phyloP scores from a whole-genome alignment of 352 stramenopile species.

The Pythium myriotylum region DNA sequence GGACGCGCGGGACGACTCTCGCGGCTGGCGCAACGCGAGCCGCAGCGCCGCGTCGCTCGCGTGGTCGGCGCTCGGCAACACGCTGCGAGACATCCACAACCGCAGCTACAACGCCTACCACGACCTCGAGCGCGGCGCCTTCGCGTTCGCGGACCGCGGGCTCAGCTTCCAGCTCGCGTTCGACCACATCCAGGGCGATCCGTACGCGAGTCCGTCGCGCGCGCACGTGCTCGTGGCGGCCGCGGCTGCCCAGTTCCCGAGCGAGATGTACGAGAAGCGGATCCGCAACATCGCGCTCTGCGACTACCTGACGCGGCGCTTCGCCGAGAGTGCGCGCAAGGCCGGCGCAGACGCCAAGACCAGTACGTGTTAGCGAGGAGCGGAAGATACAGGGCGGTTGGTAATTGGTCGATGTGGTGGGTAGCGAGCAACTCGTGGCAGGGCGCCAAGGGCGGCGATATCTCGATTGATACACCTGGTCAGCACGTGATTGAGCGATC shows the following conservation, averaged over 20 bases:
- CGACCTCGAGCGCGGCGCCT: slow-evolving; percentile 60
- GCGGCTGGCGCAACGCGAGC: slow-evolving; percentile 18
- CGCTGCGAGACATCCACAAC: slow-evolving; percentile 61
- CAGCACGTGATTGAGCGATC: slow-evolving; percentile 95
- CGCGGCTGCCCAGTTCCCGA: slow-evolving; percentile 78
- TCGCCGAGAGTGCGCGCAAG: slow-evolving; percentile 61
- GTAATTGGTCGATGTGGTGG: neutral
- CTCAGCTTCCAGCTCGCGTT: slow-evolving; percentile 87
- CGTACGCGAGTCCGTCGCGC: slow-evolving; percentile 94
- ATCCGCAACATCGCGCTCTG: slow-evolving; percentile 85
- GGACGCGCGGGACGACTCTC: neutral
- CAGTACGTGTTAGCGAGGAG: slow-evolving; percentile 9
- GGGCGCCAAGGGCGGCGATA: slow-evolving; percentile 93
- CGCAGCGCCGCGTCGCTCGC: slow-evolving; percentile 22
- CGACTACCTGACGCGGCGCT: slow-evolving; percentile 90
- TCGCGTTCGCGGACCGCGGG: slow-evolving; percentile 31
- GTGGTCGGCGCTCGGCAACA: slow-evolving; percentile 52
- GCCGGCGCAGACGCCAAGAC: slow-evolving; percentile 70
- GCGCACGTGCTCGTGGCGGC: slow-evolving; percentile 88
- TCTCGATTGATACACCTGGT: slow-evolving; percentile 91
- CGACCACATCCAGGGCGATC: slow-evolving; percentile 94
- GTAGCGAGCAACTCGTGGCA: slow-evolving; percentile 74
- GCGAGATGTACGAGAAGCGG: slow-evolving; percentile 72
- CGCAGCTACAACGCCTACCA: slow-evolving; percentile 88
- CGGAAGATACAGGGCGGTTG: neutral